Evolutionary conservation across 2,329 filamentous ascomycete genomes (phyloP).

Genomic region (Nigrospora osmanthi): DNA sequence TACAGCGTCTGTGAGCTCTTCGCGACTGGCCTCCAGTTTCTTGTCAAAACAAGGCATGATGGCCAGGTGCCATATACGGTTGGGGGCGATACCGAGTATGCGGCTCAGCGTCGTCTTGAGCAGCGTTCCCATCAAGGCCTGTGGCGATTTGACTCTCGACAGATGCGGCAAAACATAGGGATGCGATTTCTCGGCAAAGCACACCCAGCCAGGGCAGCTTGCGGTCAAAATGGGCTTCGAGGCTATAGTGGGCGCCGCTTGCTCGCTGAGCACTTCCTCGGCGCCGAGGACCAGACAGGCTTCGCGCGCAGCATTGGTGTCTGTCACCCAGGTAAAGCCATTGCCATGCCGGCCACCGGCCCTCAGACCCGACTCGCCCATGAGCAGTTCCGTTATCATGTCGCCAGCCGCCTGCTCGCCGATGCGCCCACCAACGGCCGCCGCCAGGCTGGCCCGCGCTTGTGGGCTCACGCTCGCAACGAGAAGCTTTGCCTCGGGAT

Average conservation of each 20-base stretch:
- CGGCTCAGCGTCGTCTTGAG: constrained; percentile 79
- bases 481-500: constrained; percentile 65
- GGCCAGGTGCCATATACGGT: constrained; percentile 86
- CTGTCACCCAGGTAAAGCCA: constrained; percentile 81
- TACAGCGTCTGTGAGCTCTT: constrained; percentile 76
- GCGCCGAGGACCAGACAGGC: constrained; percentile 74
- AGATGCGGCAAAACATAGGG: constrained; percentile 87
- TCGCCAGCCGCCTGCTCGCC: constrained; percentile 66
- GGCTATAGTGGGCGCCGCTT: constrained; percentile 11
- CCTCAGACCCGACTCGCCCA: constrained; percentile 60
- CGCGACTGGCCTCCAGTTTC: constrained; percentile 90
- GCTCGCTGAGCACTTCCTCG: constrained; percentile 54
- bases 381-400: constrained; percentile 77
- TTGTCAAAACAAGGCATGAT: constrained; percentile 99
- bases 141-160: constrained; percentile 86
- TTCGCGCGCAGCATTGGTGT: constrained; percentile 79
- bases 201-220: constrained; percentile 95
- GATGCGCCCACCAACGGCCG: constrained; percentile 66
- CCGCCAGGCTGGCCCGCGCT: constrained; percentile 79
- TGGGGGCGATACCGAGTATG: constrained; percentile 62
- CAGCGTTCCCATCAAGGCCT: constrained; percentile 83
- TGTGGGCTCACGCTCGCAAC: constrained; percentile 92
- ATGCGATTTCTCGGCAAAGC: constrained; percentile 97
- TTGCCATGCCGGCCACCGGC: constrained; percentile 65
- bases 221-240: constrained; percentile 68